Percentiles rank a stretch among this genome's conserved stretches.
Evolutionary conservation across 148 eudicot genomes (phyloP).

Genomic region (Arbutus unedo): DNA sequence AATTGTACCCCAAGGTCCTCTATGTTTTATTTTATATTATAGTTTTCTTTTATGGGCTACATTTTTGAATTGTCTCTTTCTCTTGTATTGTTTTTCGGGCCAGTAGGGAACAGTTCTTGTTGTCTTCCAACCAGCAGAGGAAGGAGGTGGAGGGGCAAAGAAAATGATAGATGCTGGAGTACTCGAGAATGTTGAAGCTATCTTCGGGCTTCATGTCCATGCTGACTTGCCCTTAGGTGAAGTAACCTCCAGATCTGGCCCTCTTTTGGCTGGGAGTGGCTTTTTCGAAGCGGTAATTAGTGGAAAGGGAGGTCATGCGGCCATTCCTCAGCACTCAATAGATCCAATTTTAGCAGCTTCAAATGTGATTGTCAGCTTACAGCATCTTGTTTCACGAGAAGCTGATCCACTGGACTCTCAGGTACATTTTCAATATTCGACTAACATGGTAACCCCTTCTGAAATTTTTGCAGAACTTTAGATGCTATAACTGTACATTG

Average conservation of each 20-base stretch:
- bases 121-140: conserved; percentile 74
- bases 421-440: conserved; percentile 27
- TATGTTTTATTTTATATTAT: background rate
- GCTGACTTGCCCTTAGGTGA: conserved; percentile 33
- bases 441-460: background rate
- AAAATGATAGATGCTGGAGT: conserved; percentile 51
- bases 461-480: background rate
- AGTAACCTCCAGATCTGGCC: conserved; percentile 43
- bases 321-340: conserved; percentile 63
- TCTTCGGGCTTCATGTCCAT: conserved; percentile 51
- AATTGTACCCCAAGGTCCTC: background rate
- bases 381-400: conserved; percentile 70
- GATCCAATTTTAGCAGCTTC: conserved; percentile 71
- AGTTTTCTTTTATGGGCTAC: background rate
- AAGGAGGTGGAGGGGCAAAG: conserved; percentile 64
- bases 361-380: conserved; percentile 64
- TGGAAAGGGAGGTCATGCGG: conserved; percentile 68
- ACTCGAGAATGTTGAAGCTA: conserved; percentile 54
- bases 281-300: conserved; percentile 54
- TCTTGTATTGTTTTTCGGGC: background rate
- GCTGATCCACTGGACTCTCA: conserved; percentile 78
- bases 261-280: conserved; percentile 54
- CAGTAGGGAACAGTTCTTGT: conserved; percentile 59
- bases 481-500: background rate
- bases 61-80: conserved; percentile 2